Evolutionary conservation across 371 early-diverging fungal species (phyloP), one percentile per base, ranked within the genome.

Genomic region (Caulochytrium protostelioides): DNA sequence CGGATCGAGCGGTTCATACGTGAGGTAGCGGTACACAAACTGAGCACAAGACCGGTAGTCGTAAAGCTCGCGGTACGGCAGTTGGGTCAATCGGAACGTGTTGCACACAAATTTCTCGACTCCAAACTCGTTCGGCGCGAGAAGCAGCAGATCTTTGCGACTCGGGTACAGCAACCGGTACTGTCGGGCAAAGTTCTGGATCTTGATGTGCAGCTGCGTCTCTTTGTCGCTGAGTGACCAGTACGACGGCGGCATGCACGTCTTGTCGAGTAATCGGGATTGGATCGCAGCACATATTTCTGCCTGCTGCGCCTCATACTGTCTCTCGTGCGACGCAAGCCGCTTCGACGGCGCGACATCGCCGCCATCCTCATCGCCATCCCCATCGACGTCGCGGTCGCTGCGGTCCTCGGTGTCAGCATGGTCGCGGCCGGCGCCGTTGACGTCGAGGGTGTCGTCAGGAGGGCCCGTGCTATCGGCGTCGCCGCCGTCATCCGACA

Each of bases 81-180:
- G 48, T 33, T 61, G 56, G 5, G 62, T 55, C 4, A 59, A 58
- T 17, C 65, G 37, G 17, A 65, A 49, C 1, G 56, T 55, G 6
- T 59, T 51, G 40, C 65, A 58, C 6, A 65, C 62, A 34, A 61
- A 65, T 50, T 65, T 65, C 54, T 62, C 28, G 15, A 59, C 31
- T 1, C 54, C 56, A 45, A 57, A 65, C 38, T 65, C 62, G 38
- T 65, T 65, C 5, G 29, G 28, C 3, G 55, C 57, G 20, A 28
- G 34, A 9, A 62, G 34, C 20, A 57, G 17, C 30, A 65, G 34
- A 22, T 56, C 57, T 36, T 59, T 62, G 7, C 62, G 28, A 6
- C 57, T 55, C 2, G 65, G 60, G 38, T 48, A 65, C 22, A 59
- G 42, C 43, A 59, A 59, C 14, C 40, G 34, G 36, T 65, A 65